phyloP scores from a whole-genome alignment of 441 rosid species.

The Breynia disticha region DNA sequence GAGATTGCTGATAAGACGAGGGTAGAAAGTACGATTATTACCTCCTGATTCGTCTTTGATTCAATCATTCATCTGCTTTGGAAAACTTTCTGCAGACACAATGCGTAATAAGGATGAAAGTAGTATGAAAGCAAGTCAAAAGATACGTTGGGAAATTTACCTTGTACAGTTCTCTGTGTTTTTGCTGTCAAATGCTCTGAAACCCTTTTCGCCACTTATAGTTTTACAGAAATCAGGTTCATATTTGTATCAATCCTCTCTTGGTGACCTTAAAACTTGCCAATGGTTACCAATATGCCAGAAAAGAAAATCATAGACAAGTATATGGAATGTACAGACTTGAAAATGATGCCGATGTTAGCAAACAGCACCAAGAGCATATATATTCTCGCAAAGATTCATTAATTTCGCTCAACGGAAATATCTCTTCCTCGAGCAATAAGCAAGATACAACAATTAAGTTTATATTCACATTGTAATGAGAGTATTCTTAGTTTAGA shows the following conservation, averaged over 20 bases:
- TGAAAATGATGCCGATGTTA: too few relatives aligned
- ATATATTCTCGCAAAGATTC: too few relatives aligned
- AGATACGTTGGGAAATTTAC: background rate
- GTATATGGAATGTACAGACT: too few relatives aligned
- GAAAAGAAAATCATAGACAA: too few relatives aligned
- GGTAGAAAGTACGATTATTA: background rate
- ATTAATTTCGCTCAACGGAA: too few relatives aligned
- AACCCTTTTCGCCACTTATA: background rate
- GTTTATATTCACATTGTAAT: too few relatives aligned
- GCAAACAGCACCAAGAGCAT: too few relatives aligned
- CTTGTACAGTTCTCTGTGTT: background rate
- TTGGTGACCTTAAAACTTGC: background rate
- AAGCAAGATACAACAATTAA: too few relatives aligned
- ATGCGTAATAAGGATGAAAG: background rate
- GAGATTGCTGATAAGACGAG: background rate
- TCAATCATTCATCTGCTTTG: conserved; percentile 5
- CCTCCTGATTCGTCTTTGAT: background rate
- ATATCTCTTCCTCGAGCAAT: too few relatives aligned
- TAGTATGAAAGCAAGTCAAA: background rate
- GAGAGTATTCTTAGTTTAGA: too few relatives aligned
- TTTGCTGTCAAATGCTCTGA: background rate
- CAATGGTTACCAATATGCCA: too few relatives aligned
- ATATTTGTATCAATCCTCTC: background rate
- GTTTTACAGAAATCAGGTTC: background rate
- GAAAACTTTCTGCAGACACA: conserved; percentile 2